phyloP scores from a whole-genome alignment of 2,329 filamentous ascomycete species.

The Botrytis fabae region DNA sequence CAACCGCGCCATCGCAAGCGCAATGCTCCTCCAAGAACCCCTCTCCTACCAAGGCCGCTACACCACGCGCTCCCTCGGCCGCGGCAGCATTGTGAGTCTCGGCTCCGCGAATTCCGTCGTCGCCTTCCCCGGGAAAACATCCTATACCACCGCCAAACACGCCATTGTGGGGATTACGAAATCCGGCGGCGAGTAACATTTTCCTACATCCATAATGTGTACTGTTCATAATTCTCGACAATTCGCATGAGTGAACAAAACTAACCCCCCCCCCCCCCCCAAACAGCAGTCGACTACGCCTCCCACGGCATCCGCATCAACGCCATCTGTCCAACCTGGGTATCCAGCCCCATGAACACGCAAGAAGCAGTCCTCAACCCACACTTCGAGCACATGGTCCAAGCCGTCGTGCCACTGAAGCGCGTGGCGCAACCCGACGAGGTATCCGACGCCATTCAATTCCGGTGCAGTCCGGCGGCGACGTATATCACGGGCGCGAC shows the following conservation, averaged over 20 bases:
- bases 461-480: conserved; percentile 38
- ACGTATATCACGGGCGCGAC: conserved; percentile 35
- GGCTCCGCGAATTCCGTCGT: not conserved
- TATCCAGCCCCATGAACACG: conserved; percentile 1
- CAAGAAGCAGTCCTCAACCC: not conserved
- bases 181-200: not conserved
- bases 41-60: not conserved
- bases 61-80: not conserved
- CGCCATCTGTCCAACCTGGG: conserved; percentile 18
- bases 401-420: conserved; percentile 9
- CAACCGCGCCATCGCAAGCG: no score
- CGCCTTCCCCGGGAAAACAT: not conserved
- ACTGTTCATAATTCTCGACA: not conserved
- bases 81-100: conserved; percentile 3
- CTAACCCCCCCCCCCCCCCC: not conserved
- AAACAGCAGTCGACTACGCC: conserved; percentile 2
- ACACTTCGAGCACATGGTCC: not conserved
- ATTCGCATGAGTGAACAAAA: accelerated
- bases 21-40: not conserved
- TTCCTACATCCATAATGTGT: no score
- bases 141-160: conserved; percentile 2
- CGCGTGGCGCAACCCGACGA: conserved; percentile 44
- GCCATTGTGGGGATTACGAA: conserved; percentile 8
- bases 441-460: conserved; percentile 48
- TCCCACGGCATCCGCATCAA: conserved; percentile 14